Evolutionary conservation across 2,329 filamentous ascomycete species (phyloP).

Genomic region (Pezicula carpinea): DNA sequence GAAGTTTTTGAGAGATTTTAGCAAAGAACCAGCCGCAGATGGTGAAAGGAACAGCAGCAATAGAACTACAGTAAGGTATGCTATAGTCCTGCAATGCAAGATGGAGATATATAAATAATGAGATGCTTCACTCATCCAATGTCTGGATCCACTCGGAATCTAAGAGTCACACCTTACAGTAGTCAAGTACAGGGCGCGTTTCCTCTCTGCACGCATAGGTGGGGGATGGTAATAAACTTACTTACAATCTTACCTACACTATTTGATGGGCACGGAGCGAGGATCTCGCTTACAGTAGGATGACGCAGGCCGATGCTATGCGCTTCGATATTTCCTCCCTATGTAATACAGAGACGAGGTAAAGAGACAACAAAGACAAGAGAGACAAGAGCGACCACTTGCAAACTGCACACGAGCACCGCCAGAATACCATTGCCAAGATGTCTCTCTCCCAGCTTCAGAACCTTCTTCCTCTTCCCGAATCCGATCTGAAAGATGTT

Average conservation of each 20-base stretch:
- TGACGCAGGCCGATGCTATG: no score
- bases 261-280: no score
- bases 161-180: not conserved
- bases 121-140: not conserved
- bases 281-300: no score
- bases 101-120: not conserved
- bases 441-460: conserved; percentile 64
- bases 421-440: not conserved
- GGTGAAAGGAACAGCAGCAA: not conserved
- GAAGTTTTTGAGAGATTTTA: not conserved
- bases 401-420: not conserved
- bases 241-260: no score
- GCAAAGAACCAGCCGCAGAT: not conserved
- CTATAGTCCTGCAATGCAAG: no score
- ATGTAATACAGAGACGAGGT: no score
- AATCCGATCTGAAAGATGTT: conserved; percentile 78
- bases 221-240: no score
- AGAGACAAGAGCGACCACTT: no score
- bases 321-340: no score
- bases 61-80: no score
- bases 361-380: no score
- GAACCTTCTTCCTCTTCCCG: conserved; percentile 76
- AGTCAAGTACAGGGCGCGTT: not conserved
- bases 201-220: no score
- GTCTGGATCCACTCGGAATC: not conserved